These are phyloP conservation scores for Clavispora fructus DNA, from an alignment of 805 yeast genomes.

Conservation along the genomic window DNA sequence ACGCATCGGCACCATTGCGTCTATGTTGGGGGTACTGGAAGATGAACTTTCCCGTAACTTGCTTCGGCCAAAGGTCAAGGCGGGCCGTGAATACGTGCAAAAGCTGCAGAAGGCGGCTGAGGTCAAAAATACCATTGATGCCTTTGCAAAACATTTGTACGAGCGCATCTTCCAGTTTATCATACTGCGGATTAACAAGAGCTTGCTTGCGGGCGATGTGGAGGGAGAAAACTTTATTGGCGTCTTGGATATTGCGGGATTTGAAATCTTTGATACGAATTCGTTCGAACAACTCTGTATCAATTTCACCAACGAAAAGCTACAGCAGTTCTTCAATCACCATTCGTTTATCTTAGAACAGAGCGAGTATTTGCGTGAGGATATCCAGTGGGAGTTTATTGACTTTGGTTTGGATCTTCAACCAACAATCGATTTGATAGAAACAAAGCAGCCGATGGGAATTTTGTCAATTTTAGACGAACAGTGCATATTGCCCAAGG, in stretches of 20 bases:
- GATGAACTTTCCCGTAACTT: constrained; percentile 52
- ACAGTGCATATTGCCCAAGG: constrained; percentile 91
- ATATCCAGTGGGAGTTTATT: constrained; percentile 65
- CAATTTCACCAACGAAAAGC: constrained; percentile 55
- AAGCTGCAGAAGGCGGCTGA: constrained; percentile 77
- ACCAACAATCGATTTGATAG: constrained; percentile 90
- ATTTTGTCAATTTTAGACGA: constrained; percentile 84
- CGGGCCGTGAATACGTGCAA: constrained; percentile 81
- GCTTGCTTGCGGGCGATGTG: constrained; percentile 33
- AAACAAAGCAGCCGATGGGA: constrained; percentile 69
- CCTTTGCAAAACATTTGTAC: constrained; percentile 80
- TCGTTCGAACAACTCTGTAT: constrained; percentile 59
- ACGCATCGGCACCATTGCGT: constrained; percentile 47
- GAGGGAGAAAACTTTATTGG: constrained; percentile 40
- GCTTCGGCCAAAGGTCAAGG: constrained; percentile 77
- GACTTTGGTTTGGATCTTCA: constrained; percentile 95
- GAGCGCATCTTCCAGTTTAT: constrained; percentile 77
- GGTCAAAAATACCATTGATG: constrained; percentile 77
- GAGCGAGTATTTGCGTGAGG: constrained; percentile 54
- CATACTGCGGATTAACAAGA: constrained; percentile 69
- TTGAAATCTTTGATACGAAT: constrained; percentile 53
- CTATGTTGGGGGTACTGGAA: constrained; percentile 58
- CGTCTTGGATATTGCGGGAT: constrained; percentile 58
- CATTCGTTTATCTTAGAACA: constrained; percentile 58
- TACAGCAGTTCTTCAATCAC: constrained; percentile 59